These are phyloP conservation scores for Lyophyllum atratum DNA, from an alignment of 768 basidiomycete genomes.

Conservation along the genomic window DNA sequence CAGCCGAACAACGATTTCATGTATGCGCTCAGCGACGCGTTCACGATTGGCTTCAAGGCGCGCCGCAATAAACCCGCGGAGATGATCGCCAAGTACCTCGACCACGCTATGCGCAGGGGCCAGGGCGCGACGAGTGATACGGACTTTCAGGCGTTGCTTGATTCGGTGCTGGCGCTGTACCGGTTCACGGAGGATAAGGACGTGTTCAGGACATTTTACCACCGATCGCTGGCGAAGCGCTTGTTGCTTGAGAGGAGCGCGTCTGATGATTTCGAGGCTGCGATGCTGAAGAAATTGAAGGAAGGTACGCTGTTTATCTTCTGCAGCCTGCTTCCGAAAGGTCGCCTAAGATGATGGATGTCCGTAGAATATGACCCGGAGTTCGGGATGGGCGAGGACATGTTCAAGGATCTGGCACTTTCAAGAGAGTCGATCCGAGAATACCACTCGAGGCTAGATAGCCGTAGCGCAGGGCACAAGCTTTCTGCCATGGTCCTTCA, in stretches of 20 bases:
- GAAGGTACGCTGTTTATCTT: conserved; percentile 47
- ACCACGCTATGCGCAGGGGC: conserved; percentile 84
- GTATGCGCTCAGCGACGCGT: conserved; percentile 73
- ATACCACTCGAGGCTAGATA: conserved; percentile 51
- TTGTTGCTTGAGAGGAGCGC: conserved; percentile 83
- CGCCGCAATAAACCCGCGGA: conserved; percentile 86
- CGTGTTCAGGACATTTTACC: conserved; percentile 92
- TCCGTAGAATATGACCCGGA: conserved; percentile 88
- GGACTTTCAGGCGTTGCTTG: conserved; percentile 63
- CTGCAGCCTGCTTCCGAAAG: neutral
- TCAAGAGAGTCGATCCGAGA: conserved; percentile 75
- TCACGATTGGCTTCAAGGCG: conserved; percentile 71
- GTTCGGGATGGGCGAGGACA: conserved; percentile 90
- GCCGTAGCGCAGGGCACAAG: conserved; percentile 43
- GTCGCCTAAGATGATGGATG: neutral
- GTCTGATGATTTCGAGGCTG: conserved; percentile 83
- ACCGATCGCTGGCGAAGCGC: conserved; percentile 84
- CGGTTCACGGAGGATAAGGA: conserved; percentile 91
- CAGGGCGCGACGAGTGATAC: conserved; percentile 68
- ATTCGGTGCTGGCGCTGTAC: conserved; percentile 73
- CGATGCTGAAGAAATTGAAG: conserved; percentile 83
- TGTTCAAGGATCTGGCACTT: conserved; percentile 89
- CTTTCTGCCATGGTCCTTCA: conserved; percentile 84
- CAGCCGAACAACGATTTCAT: conserved; percentile 55
- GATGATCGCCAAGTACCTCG: conserved; percentile 90